Percentiles rank a stretch among this genome's conserved stretches.
Conservation (phyloP, 306 rosid genomes). For the Medicago arabica region DNA sequence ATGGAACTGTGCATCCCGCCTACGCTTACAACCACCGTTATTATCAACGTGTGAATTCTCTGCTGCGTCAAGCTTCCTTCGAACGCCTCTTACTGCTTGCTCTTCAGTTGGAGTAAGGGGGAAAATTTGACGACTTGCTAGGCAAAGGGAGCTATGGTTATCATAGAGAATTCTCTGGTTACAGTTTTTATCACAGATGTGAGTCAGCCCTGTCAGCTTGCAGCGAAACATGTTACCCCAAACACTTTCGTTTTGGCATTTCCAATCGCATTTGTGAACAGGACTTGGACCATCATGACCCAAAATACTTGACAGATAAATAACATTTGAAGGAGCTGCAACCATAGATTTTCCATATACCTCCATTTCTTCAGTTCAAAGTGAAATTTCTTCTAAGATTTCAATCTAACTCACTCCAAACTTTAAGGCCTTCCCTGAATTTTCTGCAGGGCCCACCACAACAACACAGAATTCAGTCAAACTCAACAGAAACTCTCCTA, state of each 20-base stretch:
- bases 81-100: constrained; percentile 88
- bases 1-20: constrained; percentile 84
- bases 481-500: constrained; percentile 44
- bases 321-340: constrained; percentile 86
- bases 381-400: constrained; percentile 57
- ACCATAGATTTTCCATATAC: constrained; percentile 78
- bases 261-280: constrained; percentile 94
- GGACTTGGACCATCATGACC: constrained; percentile 74
- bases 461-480: constrained; percentile 59
- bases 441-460: constrained; percentile 77
- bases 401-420: constrained; percentile 53
- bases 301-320: constrained; percentile 92
- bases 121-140: constrained; percentile 77
- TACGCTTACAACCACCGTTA: constrained; percentile 74
- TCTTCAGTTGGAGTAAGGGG: constrained; percentile 78
- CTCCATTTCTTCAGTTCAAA: no score
- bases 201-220: constrained; percentile 93
- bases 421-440: constrained; percentile 54
- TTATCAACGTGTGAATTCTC: constrained; percentile 62
- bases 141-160: constrained; percentile 93
- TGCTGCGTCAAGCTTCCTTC: constrained; percentile 78
- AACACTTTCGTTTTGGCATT: constrained; percentile 89
- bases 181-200: constrained; percentile 99
- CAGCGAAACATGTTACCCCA: constrained; percentile 97
- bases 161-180: constrained; percentile 96